A percentile compares a stretch with the other conserved stretches of the same genome.
These are phyloP conservation scores for Aspergillus brasiliensis DNA, from an alignment of 2,329 filamentous ascomycete species.

Conservation along the genomic window DNA sequence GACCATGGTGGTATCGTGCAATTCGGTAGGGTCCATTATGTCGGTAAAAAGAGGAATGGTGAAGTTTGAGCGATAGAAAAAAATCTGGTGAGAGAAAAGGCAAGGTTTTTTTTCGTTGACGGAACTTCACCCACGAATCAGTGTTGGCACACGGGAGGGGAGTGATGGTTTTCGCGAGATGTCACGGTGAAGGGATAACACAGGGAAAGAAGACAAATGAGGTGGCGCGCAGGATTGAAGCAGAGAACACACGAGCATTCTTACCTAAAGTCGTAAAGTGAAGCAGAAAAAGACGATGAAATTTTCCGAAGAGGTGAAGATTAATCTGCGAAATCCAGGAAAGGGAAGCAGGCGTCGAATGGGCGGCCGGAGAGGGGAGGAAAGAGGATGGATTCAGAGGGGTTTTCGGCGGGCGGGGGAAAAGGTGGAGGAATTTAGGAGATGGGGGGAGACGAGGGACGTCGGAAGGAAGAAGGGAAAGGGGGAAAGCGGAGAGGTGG, in stretches of 20 bases:
- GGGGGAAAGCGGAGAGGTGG: slow-evolving; percentile 16
- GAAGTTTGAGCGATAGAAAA: neutral
- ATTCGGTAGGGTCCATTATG: slow-evolving; percentile 64
- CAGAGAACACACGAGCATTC: neutral
- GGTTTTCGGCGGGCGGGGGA: slow-evolving; percentile 35
- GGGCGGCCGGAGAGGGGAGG: slow-evolving; percentile 17
- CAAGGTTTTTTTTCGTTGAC: neutral
- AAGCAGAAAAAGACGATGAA: neutral
- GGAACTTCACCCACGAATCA: neutral
- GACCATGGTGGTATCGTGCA: slow-evolving; percentile 57
- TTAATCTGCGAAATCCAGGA: slow-evolving; percentile 3
- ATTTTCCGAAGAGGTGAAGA: neutral
- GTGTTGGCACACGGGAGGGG: neutral
- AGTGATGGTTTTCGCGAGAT: slow-evolving; percentile 4
- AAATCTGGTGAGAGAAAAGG: neutral
- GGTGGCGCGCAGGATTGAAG: neutral
- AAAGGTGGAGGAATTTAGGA: slow-evolving; percentile 27
- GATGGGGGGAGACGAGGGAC: slow-evolving; percentile 23
- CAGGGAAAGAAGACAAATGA: neutral
- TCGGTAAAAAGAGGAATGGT: slow-evolving; percentile 12
- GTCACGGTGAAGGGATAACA: slow-evolving; percentile 2
- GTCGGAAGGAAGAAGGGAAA: slow-evolving; percentile 14
- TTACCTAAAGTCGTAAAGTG: slow-evolving; percentile 5
- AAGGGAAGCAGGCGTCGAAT: slow-evolving; percentile 7
- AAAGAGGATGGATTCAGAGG: slow-evolving; percentile 27